Percentiles rank a stretch among this genome's conserved stretches.
These are phyloP conservation scores for Intubia oerlemansii DNA, from an alignment of 2,329 filamentous ascomycete genomes.

Conservation along the genomic window DNA sequence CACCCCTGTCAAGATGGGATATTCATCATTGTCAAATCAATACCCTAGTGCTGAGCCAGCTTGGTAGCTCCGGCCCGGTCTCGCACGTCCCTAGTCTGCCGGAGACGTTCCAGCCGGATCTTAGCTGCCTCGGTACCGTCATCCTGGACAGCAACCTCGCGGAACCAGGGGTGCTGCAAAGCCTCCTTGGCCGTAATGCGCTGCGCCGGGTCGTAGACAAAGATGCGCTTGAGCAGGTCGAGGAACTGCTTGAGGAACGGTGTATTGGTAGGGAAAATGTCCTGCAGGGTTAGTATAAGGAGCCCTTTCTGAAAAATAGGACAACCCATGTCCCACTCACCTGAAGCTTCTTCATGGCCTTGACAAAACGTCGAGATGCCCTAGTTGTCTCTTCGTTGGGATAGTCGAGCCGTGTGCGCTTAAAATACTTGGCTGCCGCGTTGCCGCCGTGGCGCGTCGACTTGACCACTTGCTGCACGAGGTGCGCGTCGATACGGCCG, in stretches of 20 bases:
- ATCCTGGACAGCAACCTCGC: conserved; percentile 38
- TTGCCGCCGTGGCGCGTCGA: conserved; percentile 36
- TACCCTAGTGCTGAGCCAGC: too few species aligned
- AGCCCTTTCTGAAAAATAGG: too few species aligned
- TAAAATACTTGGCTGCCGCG: conserved; percentile 50
- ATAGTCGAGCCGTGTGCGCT: conserved; percentile 42
- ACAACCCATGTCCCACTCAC: too few species aligned
- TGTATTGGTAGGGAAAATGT: conserved; percentile 39
- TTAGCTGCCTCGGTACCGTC: conserved; percentile 48
- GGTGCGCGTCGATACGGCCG: conserved; percentile 31
- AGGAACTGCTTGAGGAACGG: conserved; percentile 40
- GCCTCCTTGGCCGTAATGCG: conserved; percentile 47
- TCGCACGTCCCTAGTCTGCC: background rate
- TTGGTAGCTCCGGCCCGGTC: too few species aligned
- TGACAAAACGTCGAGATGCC: conserved; percentile 44
- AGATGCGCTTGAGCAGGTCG: conserved; percentile 43
- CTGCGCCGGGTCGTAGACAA: conserved; percentile 43
- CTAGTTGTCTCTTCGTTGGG: conserved; percentile 40
- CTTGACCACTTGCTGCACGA: conserved; percentile 35
- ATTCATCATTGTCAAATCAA: too few species aligned
- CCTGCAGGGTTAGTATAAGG: too few species aligned
- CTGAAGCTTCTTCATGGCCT: conserved; percentile 47
- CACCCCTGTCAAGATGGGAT: too few species aligned
- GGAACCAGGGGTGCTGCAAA: conserved; percentile 46
- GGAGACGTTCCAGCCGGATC: conserved; percentile 28